Conservation (phyloP, 768 basidiomycete species). For the Tremella fuciformis region DNA sequence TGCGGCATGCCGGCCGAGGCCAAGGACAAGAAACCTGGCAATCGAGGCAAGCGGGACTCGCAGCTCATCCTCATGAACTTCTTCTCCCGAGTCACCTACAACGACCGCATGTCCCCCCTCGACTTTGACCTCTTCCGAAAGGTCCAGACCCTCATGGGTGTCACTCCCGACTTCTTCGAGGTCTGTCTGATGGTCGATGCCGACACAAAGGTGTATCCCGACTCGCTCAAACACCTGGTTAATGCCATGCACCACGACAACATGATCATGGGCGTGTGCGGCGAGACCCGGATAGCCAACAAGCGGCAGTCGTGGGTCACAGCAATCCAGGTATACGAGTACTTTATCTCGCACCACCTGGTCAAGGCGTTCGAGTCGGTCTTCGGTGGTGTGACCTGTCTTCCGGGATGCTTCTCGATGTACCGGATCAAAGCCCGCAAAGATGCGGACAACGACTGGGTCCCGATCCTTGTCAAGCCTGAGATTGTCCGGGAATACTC, state of each 20-base stretch:
- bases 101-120: slow-evolving; percentile 95
- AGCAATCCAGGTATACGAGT: slow-evolving; percentile 81
- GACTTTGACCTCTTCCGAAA: slow-evolving; percentile 98
- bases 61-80: slow-evolving; percentile 99
- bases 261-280: slow-evolving; percentile 98
- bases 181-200: slow-evolving; percentile 98
- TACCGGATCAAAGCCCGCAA: slow-evolving; percentile 94
- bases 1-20: slow-evolving; percentile 89
- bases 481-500: slow-evolving; percentile 97
- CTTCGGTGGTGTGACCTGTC: slow-evolving; percentile 97
- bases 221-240: slow-evolving; percentile 83
- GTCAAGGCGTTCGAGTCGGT: slow-evolving; percentile 99
- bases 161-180: slow-evolving; percentile 98
- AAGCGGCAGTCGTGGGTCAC: slow-evolving; percentile 98
- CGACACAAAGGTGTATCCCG: slow-evolving; percentile 91
- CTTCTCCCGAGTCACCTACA: slow-evolving; percentile 97
- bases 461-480: slow-evolving; percentile 92
- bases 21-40: slow-evolving; percentile 89
- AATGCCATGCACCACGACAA: slow-evolving; percentile 99
- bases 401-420: slow-evolving; percentile 99
- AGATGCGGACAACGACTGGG: slow-evolving; percentile 86
- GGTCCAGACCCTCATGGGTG: slow-evolving; percentile 93
- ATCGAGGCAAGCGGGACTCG: slow-evolving; percentile 96
- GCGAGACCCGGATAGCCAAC: slow-evolving; percentile 97
- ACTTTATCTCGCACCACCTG: slow-evolving; percentile 98